phyloP scores from a whole-genome alignment of 352 stramenopile species.

The Elongisporangium prolatum region DNA sequence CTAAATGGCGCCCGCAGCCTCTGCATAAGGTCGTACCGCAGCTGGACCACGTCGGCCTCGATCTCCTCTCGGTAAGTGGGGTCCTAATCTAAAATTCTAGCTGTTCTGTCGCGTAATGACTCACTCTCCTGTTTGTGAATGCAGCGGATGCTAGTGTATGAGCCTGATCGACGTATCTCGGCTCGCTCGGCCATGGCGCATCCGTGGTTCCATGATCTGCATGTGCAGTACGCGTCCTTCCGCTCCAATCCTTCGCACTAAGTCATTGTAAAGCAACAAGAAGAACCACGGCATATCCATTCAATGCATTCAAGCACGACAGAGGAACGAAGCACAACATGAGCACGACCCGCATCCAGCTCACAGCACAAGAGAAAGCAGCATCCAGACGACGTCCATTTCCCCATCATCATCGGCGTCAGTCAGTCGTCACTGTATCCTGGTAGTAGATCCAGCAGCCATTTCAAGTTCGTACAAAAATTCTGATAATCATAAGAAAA shows the following conservation, averaged over 20 bases:
- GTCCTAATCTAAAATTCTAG: not conserved
- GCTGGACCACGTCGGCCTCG: constrained; percentile 72
- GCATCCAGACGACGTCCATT: constrained; percentile 44
- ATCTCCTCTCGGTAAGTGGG: constrained; percentile 68
- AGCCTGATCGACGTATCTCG: constrained; percentile 74
- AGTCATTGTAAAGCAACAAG: not conserved
- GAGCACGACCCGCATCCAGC: not conserved
- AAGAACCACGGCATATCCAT: not conserved
- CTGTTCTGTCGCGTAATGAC: not conserved
- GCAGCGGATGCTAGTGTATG: constrained; percentile 78
- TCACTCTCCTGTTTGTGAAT: constrained; percentile 6
- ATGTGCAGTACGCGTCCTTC: constrained; percentile 71
- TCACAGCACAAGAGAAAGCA: not conserved
- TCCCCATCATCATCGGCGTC: constrained; percentile 9
- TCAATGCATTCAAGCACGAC: not conserved
- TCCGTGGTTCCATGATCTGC: constrained; percentile 81
- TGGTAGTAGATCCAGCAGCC: too few relatives aligned
- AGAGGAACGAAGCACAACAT: not conserved
- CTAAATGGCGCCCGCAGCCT: constrained; percentile 93
- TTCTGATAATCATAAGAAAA: not conserved
- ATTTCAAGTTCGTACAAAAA: not conserved
- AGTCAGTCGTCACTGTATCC: too few relatives aligned
- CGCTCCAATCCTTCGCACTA: constrained; percentile 26
- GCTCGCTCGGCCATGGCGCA: constrained; percentile 77
- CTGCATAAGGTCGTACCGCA: constrained; percentile 87